Percentiles rank a stretch among this genome's conserved stretches.
Conservation (phyloP, 1,284 basidiomycete species). For the Apiotrichum laibachii region DNA sequence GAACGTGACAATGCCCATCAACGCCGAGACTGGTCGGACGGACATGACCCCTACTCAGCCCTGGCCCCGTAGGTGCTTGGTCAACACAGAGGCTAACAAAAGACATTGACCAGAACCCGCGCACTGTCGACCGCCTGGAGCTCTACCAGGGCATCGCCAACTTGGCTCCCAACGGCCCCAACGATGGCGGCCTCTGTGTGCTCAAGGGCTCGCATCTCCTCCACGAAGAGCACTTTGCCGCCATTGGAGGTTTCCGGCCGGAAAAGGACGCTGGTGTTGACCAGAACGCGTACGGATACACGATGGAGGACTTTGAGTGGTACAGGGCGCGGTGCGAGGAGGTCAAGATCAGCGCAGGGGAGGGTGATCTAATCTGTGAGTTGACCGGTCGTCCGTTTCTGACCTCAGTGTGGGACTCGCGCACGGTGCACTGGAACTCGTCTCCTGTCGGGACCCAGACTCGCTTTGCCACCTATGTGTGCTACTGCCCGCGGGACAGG, state of each 20-base stretch:
- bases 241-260: constrained; percentile 24
- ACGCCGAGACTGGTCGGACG: constrained; percentile 1
- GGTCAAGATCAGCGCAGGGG: constrained; percentile 26
- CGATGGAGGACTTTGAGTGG: constrained; percentile 22
- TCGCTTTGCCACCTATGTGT: constrained; percentile 28
- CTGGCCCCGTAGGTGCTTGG: constrained; percentile 26
- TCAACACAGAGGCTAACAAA: neutral
- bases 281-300: constrained; percentile 27
- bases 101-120: constrained; percentile 34
- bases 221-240: constrained; percentile 23
- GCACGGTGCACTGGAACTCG: constrained; percentile 34
- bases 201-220: constrained; percentile 24
- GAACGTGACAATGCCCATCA: constrained; percentile 27
- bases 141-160: constrained; percentile 34
- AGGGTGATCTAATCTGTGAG: constrained; percentile 28
- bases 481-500: constrained; percentile 19
- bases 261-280: constrained; percentile 21
- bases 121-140: constrained; percentile 22
- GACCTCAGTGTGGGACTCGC: constrained; percentile 29
- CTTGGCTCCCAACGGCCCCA: constrained; percentile 27
- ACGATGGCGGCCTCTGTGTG: constrained; percentile 34
- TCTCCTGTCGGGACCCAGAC: constrained; percentile 28
- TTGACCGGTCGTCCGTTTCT: neutral
- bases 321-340: constrained; percentile 25
- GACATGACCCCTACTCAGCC: constrained; percentile 22